phyloP scores from a whole-genome alignment of 495 filamentous ascomycete species.

The Tuber melanosporum region DNA sequence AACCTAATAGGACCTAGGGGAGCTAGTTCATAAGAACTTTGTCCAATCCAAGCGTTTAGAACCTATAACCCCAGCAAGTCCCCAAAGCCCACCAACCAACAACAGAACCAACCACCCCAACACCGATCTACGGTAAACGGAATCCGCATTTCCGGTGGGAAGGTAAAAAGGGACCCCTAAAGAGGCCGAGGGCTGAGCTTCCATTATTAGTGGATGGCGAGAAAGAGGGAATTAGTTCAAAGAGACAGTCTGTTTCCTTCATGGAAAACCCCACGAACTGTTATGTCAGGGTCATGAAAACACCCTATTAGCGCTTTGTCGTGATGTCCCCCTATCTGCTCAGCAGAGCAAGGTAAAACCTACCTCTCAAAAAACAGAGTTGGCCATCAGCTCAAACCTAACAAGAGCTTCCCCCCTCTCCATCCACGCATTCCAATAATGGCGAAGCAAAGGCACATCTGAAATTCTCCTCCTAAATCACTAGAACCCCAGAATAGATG shows the following conservation, averaged over 20 bases:
- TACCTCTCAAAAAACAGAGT: background rate
- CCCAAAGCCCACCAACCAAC: background rate
- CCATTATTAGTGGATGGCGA: background rate
- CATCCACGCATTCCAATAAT: background rate
- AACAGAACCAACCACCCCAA: background rate
- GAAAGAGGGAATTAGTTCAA: background rate
- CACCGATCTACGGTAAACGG: background rate
- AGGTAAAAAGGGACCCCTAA: too few relatives aligned
- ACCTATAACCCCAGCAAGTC: background rate
- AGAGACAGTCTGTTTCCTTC: background rate
- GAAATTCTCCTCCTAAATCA: background rate
- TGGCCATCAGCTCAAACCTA: background rate
- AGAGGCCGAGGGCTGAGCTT: background rate
- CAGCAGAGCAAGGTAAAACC: background rate
- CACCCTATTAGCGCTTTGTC: background rate
- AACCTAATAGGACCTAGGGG: background rate
- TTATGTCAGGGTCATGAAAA: background rate
- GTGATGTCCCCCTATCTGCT: background rate
- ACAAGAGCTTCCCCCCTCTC: background rate
- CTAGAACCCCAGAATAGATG: background rate
- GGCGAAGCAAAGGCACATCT: background rate
- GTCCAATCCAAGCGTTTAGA: background rate
- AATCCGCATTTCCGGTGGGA: background rate
- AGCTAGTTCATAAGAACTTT: background rate
- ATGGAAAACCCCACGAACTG: too few relatives aligned